Conservation (phyloP, 805 yeast species). For the Vanderwaltozyma verrucispora region DNA sequence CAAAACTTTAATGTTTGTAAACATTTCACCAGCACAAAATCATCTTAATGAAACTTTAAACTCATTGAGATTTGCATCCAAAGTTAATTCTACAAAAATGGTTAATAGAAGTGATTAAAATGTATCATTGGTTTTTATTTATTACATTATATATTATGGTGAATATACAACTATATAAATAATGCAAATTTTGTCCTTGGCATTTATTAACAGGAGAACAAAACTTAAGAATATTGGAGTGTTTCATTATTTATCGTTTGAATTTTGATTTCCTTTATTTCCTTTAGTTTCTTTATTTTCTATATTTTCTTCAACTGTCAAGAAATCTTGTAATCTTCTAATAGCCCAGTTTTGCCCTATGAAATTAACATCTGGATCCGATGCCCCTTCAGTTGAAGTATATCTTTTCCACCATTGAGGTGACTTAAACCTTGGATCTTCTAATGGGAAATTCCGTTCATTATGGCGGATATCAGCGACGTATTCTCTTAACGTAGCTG, state of each 20-base stretch:
- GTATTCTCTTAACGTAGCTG: constrained; percentile 54
- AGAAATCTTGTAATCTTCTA: constrained; percentile 47
- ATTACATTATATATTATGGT: no score
- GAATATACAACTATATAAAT: no score
- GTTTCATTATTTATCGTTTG: background rate
- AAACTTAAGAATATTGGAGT: background rate
- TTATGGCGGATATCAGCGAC: constrained; percentile 40
- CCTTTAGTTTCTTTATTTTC: no score
- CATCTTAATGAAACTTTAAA: constrained; percentile 72
- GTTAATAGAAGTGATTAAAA: constrained; percentile 5
- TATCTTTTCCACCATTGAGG: constrained; percentile 69
- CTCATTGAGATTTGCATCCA: constrained; percentile 81
- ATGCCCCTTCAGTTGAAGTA: constrained; percentile 52
- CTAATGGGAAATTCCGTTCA: constrained; percentile 38
- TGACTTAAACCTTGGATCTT: constrained; percentile 56
- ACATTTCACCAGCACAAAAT: constrained; percentile 54
- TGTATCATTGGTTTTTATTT: background rate
- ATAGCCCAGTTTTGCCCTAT: constrained; percentile 81
- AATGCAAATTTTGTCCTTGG: background rate
- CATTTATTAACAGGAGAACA: background rate
- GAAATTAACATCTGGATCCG: constrained; percentile 59
- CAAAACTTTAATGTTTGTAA: constrained; percentile 89
- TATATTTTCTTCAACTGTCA: constrained; percentile 6
- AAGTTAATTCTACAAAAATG: constrained; percentile 51
- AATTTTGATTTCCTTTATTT: no score